Evolutionary conservation across 257 asterid genomes (phyloP), one percentile per base, ranked within the genome.

Genomic region (Solanum ahanhuiri): DNA sequence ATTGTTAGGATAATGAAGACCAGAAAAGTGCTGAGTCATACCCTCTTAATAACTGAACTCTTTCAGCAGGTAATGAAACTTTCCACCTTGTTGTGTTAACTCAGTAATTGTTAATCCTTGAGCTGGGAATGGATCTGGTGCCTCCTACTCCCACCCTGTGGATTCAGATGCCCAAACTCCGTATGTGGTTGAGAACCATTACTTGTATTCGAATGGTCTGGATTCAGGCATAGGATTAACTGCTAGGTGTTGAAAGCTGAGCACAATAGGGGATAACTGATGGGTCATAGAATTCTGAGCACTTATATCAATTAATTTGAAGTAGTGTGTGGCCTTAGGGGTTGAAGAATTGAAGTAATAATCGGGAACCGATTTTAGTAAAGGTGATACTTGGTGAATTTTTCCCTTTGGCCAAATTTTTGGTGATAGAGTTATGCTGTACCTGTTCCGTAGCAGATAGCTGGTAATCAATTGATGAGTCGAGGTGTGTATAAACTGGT

Each of bases 1-100:
- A 95, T 96, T 83, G 99, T 96, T 86, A 95, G 99, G 90, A 94
- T 95, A 86, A 96, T 96, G 99, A 95, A 96, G 95, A 95, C 99
- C 33, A 92, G 99, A 77, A 95, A 95, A 91, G 93, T 96, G 84
- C 92, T 96, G 82, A 95, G 98, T 85, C 99, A 96, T 91, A 96
- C 99, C 1, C 96, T 97, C 39, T 89, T 97, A 90, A 97, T 97
- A 85, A 95, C 99, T 5, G 99, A 97, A 92, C 98, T 97, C 85
- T 95, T 95, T 85, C 99, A 97, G 90, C 98, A 97, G 98, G 99
- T 95, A 89, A 83, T n/a, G 45, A 48, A 70, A 23, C 25, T 66
- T 12, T 15, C 34, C 30, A 25, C 4, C 72, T n/a, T 37, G 82
- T 69, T 54, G 18, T 28, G 57, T 76, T 54, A 79, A 8, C 51